Conservation (phyloP, 352 stramenopile genomes). For the Saprolegnia diclina region DNA sequence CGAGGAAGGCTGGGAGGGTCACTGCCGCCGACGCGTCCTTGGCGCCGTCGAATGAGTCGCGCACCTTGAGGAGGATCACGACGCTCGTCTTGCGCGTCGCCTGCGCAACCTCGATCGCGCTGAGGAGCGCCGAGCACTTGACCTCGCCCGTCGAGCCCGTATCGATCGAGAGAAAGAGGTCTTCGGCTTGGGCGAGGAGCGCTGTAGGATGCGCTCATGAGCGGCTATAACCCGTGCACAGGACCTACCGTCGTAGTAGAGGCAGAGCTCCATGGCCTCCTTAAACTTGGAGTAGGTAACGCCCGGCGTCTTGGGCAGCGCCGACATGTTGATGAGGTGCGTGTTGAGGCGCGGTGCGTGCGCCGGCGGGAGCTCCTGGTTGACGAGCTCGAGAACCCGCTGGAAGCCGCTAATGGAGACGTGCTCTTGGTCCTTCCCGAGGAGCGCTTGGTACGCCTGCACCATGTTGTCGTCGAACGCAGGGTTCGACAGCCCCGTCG, state of each 20-base stretch:
- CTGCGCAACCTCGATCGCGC: slow-evolving; percentile 6
- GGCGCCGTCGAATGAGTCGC: background rate
- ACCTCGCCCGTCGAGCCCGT: slow-evolving; percentile 4
- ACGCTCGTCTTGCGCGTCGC: background rate
- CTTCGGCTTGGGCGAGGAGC: slow-evolving; percentile 7
- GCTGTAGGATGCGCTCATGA: background rate
- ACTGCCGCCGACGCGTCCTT: background rate
- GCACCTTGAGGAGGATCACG: background rate
- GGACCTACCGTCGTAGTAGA: slow-evolving; percentile 10
- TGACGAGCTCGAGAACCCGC: background rate
- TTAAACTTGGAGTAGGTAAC: slow-evolving; percentile 13
- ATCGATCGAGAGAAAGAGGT: slow-evolving; percentile 20
- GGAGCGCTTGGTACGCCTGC: slow-evolving; percentile 12
- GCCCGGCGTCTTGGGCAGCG: too few relatives aligned
- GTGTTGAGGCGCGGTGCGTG: background rate
- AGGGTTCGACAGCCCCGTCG: background rate
- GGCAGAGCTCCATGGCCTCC: slow-evolving; percentile 10
- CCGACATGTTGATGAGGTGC: background rate
- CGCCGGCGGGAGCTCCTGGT: background rate
- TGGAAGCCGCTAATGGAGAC: background rate
- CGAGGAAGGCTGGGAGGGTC: background rate
- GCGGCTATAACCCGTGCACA: background rate
- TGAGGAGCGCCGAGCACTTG: slow-evolving; percentile 8
- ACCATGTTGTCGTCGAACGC: slow-evolving; percentile 24
- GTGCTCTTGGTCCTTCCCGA: background rate